A percentile compares a stretch with the other conserved stretches of the same genome.
These are phyloP conservation scores for Phytophthora lateralis DNA, from an alignment of 352 stramenopile genomes.

Conservation along the genomic window DNA sequence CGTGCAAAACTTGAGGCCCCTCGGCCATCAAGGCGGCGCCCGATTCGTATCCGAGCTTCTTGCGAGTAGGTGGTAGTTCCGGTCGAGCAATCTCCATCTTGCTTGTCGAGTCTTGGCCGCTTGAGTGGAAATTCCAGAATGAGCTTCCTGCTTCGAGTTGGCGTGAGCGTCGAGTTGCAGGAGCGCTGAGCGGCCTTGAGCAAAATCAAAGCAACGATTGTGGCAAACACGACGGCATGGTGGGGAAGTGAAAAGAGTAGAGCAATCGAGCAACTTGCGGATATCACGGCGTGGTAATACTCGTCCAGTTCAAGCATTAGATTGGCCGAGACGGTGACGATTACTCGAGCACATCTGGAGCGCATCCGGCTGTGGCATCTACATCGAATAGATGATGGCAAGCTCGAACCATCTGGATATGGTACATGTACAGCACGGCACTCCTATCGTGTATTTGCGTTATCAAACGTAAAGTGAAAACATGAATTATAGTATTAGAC, in stretches of 20 bases:
- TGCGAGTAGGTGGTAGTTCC: slow-evolving; percentile 9
- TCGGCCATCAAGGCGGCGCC: slow-evolving; percentile 23
- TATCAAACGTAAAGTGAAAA: too few relatives aligned
- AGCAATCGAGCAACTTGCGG: slow-evolving; percentile 9
- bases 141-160: background rate
- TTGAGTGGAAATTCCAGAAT: slow-evolving; percentile 16
- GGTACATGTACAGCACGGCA: too few relatives aligned
- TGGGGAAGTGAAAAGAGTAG: background rate
- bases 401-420: background rate
- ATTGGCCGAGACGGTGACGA: slow-evolving; percentile 10
- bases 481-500: too few relatives aligned
- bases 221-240: background rate
- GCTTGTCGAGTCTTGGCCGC: slow-evolving; percentile 8
- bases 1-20: slow-evolving; percentile 31
- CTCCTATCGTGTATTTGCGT: background rate
- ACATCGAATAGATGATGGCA: slow-evolving; percentile 11
- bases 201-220: background rate
- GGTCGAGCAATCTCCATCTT: slow-evolving; percentile 5
- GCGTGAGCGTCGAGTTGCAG: background rate
- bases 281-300: slow-evolving; percentile 10
- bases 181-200: background rate
- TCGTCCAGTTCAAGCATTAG: background rate
- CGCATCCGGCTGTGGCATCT: slow-evolving; percentile 1
- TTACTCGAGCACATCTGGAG: slow-evolving; percentile 6
- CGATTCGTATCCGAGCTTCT: slow-evolving; percentile 19